Conservation (phyloP, 345 rosid genomes). For the rapeseed (Brassica napus) region DNA sequence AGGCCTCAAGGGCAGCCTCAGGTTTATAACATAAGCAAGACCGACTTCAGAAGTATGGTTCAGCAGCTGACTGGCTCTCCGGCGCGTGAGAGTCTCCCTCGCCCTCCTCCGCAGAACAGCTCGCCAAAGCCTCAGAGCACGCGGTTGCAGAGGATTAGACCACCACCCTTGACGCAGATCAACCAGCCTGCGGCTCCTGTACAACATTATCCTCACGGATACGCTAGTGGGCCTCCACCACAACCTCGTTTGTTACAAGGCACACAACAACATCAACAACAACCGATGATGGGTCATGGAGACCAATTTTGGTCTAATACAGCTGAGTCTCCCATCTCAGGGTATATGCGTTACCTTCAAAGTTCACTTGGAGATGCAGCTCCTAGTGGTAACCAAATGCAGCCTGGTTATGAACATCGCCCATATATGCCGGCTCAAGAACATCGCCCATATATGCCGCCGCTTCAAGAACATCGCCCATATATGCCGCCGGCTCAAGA, state of each 20-base stretch:
- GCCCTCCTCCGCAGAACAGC: constrained; percentile 73
- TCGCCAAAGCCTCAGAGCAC: constrained; percentile 73
- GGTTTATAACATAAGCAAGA: constrained; percentile 96
- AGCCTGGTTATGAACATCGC: constrained; percentile 27
- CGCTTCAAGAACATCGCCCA: background rate
- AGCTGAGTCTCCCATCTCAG: constrained; percentile 81
- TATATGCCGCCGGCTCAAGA: background rate
- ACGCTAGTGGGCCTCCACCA: background rate
- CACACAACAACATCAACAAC: constrained; percentile 50
- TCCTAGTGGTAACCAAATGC: constrained; percentile 53
- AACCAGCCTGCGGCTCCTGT: constrained; percentile 48
- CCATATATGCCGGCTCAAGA: too few species aligned
- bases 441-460: background rate
- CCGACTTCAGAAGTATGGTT: constrained; percentile 78
- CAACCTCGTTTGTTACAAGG: constrained; percentile 27
- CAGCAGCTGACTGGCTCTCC: constrained; percentile 94
- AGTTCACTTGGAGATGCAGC: constrained; percentile 52
- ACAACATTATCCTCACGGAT: constrained; percentile 21
- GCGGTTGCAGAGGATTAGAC: constrained; percentile 84
- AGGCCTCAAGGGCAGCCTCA: constrained; percentile 93
- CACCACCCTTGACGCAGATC: constrained; percentile 74
- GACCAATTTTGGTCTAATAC: constrained; percentile 54
- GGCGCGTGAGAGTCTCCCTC: constrained; percentile 68
- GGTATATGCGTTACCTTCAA: constrained; percentile 84
- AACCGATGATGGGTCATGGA: constrained; percentile 49